These are phyloP conservation scores for Hymenoscyphus repandus DNA, from an alignment of 2,329 filamentous ascomycete species.

Conservation along the genomic window DNA sequence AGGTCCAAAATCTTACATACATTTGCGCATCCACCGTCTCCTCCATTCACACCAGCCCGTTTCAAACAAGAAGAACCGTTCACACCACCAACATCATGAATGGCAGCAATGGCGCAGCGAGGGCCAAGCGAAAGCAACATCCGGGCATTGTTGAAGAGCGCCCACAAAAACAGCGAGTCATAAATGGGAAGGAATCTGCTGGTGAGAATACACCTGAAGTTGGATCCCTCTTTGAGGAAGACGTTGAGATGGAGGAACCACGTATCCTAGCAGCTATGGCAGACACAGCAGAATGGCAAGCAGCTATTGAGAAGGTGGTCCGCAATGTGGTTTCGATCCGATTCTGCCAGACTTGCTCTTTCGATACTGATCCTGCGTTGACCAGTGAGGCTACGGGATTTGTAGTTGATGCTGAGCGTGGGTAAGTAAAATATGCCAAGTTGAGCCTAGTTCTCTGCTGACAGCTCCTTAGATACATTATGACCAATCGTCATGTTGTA, in stretches of 20 bases:
- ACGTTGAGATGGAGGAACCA: constrained; percentile 32
- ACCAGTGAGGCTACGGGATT: constrained; percentile 97
- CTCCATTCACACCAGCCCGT: not conserved
- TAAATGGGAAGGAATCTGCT: constrained; percentile 32
- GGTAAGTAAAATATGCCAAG: constrained; percentile 37
- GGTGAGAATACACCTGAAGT: constrained; percentile 32
- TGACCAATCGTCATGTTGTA: constrained; percentile 90
- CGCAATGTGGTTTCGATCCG: constrained; percentile 97
- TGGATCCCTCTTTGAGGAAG: constrained; percentile 20
- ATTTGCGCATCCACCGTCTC: not conserved
- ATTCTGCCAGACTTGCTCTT: constrained; percentile 96
- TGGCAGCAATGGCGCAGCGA: constrained; percentile 24
- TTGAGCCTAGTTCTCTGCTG: constrained; percentile 16
- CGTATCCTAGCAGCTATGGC: constrained; percentile 36
- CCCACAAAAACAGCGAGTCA: constrained; percentile 29
- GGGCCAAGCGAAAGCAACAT: constrained; percentile 31
- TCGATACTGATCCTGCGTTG: constrained; percentile 92
- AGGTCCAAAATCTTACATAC: not conserved
- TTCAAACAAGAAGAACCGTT: not conserved
- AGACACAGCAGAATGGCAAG: constrained; percentile 82
- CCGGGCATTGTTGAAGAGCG: constrained; percentile 24
- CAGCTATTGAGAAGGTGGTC: constrained; percentile 89
- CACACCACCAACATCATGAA: constrained; percentile 20
- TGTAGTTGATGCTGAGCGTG: constrained; percentile 89
- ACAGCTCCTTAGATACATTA: constrained; percentile 55